Conservation (phyloP, 495 filamentous ascomycete species). For the Penicillium odoratum region DNA sequence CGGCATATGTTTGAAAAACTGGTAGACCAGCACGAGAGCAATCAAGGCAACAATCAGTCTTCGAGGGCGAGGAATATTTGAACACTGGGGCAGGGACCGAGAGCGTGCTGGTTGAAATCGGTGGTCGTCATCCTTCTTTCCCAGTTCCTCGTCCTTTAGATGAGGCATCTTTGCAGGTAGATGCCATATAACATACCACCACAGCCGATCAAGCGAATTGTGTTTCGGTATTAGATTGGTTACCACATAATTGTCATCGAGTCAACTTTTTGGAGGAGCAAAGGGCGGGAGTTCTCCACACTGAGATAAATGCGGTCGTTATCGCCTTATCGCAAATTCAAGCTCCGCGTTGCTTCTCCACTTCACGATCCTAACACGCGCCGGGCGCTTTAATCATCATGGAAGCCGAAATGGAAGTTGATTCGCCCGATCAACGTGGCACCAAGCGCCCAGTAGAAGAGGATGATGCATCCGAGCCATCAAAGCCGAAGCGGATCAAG, state of each 20-base stretch:
- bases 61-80: conserved; percentile 42
- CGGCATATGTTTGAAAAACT: conserved; percentile 58
- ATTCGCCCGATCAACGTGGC: conserved; percentile 48
- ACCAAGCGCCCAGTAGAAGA: conserved; percentile 65
- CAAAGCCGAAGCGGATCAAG: conserved; percentile 67
- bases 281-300: conserved; percentile 10
- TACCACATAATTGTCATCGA: neutral
- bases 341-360: conserved; percentile 20
- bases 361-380: conserved; percentile 18
- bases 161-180: conserved; percentile 45
- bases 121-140: conserved; percentile 68
- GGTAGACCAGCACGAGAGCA: conserved; percentile 44
- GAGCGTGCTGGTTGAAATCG: conserved; percentile 28
- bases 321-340: conserved; percentile 27
- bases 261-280: neutral
- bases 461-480: conserved; percentile 21
- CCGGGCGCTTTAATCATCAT: conserved; percentile 25
- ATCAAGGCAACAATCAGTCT: conserved; percentile 44
- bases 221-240: no score
- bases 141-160: conserved; percentile 64
- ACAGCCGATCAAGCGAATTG: conserved; percentile 11
- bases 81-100: conserved; percentile 26
- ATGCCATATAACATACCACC: conserved; percentile 21
- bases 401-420: conserved; percentile 49
- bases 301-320: conserved; percentile 14